Base-by-base conservation (phyloP, 129 eudicot genomes). In the Flaveria trinervia region DNA sequence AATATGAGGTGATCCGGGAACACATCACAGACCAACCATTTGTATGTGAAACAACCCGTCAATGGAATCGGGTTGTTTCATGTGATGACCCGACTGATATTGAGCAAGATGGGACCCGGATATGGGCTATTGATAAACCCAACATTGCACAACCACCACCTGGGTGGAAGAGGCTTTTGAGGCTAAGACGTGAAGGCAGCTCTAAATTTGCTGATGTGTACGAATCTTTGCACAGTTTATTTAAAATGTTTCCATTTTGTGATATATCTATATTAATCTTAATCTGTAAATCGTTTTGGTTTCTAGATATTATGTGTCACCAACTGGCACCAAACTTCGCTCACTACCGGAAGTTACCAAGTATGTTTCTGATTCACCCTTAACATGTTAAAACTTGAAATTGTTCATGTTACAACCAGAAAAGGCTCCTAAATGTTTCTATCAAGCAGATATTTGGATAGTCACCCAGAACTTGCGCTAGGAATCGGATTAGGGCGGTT, bases 41-140 rank as follows among this genome's bases (percentile, higher is more conserved):
- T 73, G 12, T 77, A 41, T 95, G 97, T 75, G 90, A 92, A 75
- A 74, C 89, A 28, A 96, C 93, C 74, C 88, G 85, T 41, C 89
- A 91, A 74, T 95, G 99, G 99, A 81, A 87, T 44, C 90, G 97
- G 8, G 86, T 82, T 9, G 64, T 91, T 36, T 83, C 94, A 13
- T 95, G 99, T 82, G 92, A 91, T 36, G 99, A 89, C 70, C 87
- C 86, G 11, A 79, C 93, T 30, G 99, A 95, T 73, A 80, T 95
- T 50, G 75, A 60, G 59, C 99, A 91, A 84, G 99, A 95, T 76
- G 94, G 92, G 14, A 83, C 92, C 73, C 78, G 97, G 30, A 82
- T 91, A 5, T 95, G 99, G 97, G 99, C 99, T 1, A 95, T 95
- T 56, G 99, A 95, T 74, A 95, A 88, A 80, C 99, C 99, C 30